These are phyloP conservation scores for Cytospora leucostoma DNA, from an alignment of 2,329 filamentous ascomycete species.

Conservation along the genomic window DNA sequence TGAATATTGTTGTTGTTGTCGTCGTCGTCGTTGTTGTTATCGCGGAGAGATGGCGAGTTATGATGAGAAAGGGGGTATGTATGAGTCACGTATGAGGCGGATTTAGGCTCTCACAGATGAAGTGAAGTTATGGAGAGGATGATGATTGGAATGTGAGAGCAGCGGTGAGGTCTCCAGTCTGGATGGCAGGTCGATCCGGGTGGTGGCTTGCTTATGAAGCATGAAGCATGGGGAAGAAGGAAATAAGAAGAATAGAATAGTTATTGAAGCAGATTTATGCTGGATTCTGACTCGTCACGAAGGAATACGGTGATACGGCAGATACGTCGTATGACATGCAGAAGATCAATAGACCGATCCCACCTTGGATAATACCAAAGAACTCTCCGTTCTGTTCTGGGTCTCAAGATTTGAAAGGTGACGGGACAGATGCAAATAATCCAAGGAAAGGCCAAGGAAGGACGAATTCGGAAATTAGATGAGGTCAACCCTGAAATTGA, in stretches of 20 bases:
- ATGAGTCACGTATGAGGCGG: conserved; percentile 11
- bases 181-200: neutral
- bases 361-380: neutral
- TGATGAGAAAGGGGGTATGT: neutral
- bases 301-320: neutral
- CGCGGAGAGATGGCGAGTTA: conserved; percentile 1
- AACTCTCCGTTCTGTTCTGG: neutral
- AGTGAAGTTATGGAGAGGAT: conserved; percentile 10
- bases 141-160: conserved; percentile 5
- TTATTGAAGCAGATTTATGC: neutral
- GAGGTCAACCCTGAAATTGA: neutral
- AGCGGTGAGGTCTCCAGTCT: neutral
- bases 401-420: neutral
- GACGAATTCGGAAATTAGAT: conserved; percentile 3
- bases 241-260: no score
- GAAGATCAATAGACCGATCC: neutral
- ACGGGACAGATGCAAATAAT: neutral
- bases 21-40: neutral
- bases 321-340: neutral
- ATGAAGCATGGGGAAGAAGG: neutral
- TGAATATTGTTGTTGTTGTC: neutral
- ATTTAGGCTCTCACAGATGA: conserved; percentile 7
- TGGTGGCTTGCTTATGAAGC: neutral
- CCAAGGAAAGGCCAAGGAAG: neutral
- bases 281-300: neutral